These are phyloP conservation scores for Pythium sp. DNA, from an alignment of 352 stramenopile genomes.

Conservation along the genomic window DNA sequence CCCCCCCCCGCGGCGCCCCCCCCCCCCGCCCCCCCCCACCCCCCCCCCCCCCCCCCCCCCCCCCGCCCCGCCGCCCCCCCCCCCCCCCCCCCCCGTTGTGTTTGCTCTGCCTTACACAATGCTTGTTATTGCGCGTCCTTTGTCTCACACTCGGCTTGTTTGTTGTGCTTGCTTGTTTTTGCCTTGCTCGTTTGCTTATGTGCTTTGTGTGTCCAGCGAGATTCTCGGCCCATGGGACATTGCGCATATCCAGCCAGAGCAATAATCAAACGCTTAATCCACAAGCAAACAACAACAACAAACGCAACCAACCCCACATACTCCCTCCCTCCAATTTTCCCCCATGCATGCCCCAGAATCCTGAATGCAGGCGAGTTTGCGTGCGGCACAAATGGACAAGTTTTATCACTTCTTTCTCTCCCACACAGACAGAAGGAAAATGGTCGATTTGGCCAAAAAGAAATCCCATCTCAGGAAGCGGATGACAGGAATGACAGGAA, in stretches of 20 bases:
- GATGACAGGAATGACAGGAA: neutral
- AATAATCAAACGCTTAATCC: slow-evolving; percentile 20
- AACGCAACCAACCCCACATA: neutral
- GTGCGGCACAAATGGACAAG: neutral
- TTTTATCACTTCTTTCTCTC: neutral
- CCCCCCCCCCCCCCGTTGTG: too few species aligned
- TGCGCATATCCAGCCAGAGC: slow-evolving; percentile 71
- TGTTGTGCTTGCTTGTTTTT: slow-evolving; percentile 1
- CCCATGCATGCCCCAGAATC: neutral
- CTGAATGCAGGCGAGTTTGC: neutral
- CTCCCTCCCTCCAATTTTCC: neutral
- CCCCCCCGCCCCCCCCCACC: too few species aligned
- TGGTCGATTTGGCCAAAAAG: neutral
- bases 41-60: too few species aligned
- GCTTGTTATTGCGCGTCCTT: neutral
- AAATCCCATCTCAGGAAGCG: neutral
- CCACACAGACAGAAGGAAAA: neutral
- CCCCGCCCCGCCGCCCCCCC: too few species aligned
- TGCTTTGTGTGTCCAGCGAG: slow-evolving; percentile 36
- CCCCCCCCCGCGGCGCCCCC: too few species aligned
- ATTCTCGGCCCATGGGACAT: slow-evolving; percentile 92
- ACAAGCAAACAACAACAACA: slow-evolving; percentile 5
- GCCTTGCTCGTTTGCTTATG: neutral
- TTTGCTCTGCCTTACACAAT: neutral
- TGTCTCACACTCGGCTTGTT: neutral